These are phyloP conservation scores for Sporothrix humicola DNA, from an alignment of 2,329 filamentous ascomycete genomes.

Conservation along the genomic window DNA sequence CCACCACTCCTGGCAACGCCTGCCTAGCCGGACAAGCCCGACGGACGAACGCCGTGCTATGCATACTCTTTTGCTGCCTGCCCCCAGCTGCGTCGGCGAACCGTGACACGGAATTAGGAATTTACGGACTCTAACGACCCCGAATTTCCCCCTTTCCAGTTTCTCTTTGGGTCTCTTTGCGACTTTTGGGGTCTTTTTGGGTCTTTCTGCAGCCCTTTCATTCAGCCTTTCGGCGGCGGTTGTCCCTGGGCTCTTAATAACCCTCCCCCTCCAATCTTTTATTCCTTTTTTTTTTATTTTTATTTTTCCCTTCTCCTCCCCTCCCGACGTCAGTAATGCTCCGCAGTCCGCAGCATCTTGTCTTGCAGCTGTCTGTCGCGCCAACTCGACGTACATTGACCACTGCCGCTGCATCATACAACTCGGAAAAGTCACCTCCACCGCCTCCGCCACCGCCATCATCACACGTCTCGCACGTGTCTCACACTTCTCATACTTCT, in stretches of 20 bases:
- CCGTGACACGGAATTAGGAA: constrained; percentile 34
- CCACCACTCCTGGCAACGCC: constrained; percentile 30
- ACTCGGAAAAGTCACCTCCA: constrained; percentile 33
- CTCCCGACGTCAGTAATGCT: constrained; percentile 36
- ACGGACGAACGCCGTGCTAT: constrained; percentile 32
- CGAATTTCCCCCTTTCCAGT: neutral
- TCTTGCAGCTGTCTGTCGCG: constrained; percentile 39
- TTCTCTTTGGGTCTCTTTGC: neutral
- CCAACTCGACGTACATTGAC: constrained; percentile 38
- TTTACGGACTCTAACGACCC: constrained; percentile 24
- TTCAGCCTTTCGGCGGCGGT: neutral
- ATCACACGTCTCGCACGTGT: neutral
- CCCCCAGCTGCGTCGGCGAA: constrained; percentile 31
- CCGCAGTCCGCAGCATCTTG: constrained; percentile 36
- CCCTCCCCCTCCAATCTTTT: neutral
- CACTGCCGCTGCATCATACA: constrained; percentile 35
- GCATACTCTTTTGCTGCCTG: constrained; percentile 32
- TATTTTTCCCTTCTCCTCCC: neutral
- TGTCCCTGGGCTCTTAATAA: constrained; percentile 12
- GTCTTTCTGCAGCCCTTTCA: neutral
- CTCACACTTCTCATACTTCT: constrained; percentile 3
- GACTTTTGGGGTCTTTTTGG: neutral
- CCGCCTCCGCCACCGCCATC: constrained; percentile 9
- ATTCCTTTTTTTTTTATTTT: neutral
- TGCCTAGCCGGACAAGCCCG: constrained; percentile 30